phyloP scores from a whole-genome alignment of 1,284 basidiomycete genomes.

The Sanghuangporus baumii region DNA sequence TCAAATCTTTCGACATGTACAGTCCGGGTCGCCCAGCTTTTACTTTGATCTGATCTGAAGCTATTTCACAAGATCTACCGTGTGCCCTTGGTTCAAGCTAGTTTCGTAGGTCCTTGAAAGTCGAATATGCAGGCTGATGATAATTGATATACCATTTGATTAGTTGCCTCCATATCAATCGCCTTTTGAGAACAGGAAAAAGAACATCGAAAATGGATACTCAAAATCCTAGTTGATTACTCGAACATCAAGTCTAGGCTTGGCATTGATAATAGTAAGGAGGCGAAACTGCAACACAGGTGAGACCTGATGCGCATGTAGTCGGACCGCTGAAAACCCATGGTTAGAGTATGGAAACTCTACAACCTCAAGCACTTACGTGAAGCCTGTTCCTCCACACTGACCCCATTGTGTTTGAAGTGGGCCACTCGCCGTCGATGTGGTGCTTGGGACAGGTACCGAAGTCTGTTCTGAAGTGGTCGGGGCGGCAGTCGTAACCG shows the following conservation, averaged over 20 bases:
- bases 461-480: background rate
- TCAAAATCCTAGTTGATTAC: background rate
- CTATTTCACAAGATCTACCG: too few relatives aligned
- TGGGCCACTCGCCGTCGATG: slow-evolving; percentile 5
- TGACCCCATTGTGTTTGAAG: slow-evolving; percentile 17
- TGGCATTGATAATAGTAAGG: slow-evolving; percentile 19
- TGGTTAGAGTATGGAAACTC: background rate
- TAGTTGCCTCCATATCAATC: too few relatives aligned
- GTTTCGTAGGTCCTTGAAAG: too few relatives aligned
- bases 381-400: slow-evolving; percentile 18
- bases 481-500: slow-evolving; percentile 6
- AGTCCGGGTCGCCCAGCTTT: too few relatives aligned
- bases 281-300: slow-evolving; percentile 15
- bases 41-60: too few relatives aligned
- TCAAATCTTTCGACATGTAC: too few relatives aligned
- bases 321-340: slow-evolving; percentile 15
- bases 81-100: too few relatives aligned
- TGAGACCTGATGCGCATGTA: slow-evolving; percentile 12
- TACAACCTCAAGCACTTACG: slow-evolving; percentile 8
- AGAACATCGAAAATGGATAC: background rate
- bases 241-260: background rate
- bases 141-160: too few relatives aligned
- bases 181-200: background rate
- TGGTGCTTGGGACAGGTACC: slow-evolving; percentile 4
- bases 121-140: too few relatives aligned